Conservation (phyloP, 257 asterid species). For the Salvia rosmarinus region DNA sequence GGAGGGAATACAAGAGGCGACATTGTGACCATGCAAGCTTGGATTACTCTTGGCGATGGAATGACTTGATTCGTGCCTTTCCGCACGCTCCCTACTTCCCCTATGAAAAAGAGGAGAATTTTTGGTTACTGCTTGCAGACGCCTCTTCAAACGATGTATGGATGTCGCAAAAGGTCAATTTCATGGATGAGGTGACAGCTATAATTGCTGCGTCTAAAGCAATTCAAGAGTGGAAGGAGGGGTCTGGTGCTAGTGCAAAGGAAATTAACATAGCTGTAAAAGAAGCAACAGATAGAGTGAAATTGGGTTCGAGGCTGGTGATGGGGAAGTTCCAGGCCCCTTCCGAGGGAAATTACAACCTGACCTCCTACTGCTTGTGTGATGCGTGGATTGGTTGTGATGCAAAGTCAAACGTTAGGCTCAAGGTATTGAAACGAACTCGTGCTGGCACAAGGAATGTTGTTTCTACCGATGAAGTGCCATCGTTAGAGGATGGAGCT, state of each 20-base stretch:
- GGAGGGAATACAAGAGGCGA: conserved; percentile 98
- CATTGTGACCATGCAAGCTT: conserved; percentile 90
- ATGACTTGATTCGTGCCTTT: conserved; percentile 68
- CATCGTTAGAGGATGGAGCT: conserved; percentile 69
- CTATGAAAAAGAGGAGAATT: conserved; percentile 80
- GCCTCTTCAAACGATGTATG: conserved; percentile 79
- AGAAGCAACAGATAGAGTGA: conserved; percentile 71
- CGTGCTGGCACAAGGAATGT: conserved; percentile 50
- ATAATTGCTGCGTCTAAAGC: conserved; percentile 89
- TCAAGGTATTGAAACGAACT: conserved; percentile 81
- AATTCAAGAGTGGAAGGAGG: conserved; percentile 84
- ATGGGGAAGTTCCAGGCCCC: conserved; percentile 90
- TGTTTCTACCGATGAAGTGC: conserved; percentile 51
- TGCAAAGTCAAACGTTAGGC: conserved; percentile 62
- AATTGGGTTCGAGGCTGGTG: conserved; percentile 58
- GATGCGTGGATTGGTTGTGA: conserved; percentile 98
- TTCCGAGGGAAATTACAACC: conserved; percentile 75
- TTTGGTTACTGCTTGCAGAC: conserved; percentile 93
- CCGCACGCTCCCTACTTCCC: conserved; percentile 92
- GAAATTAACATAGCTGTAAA: conserved; percentile 73
- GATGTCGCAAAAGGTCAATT: conserved; percentile 90
- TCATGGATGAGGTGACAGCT: conserved; percentile 89
- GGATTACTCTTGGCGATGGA: conserved; percentile 83
- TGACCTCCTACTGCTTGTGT: conserved; percentile 73
- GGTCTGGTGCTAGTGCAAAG: conserved; percentile 77